A percentile compares a stretch with the other conserved stretches of the same genome.
phyloP scores from a whole-genome alignment of 2,329 filamentous ascomycete genomes.

The Westerdykella ornata region DNA sequence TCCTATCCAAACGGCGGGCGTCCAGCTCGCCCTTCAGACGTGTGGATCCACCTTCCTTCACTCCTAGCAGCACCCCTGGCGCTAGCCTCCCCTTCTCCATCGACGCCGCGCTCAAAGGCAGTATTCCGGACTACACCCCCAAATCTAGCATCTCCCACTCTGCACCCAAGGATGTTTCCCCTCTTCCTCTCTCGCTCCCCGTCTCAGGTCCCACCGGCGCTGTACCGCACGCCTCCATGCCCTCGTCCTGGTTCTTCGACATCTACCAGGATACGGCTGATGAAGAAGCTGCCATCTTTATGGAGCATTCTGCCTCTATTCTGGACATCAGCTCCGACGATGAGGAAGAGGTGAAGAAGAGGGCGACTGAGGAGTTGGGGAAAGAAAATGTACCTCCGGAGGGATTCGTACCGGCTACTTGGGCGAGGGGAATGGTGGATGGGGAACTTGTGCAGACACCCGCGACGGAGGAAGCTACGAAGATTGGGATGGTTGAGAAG shows the following conservation, averaged over 20 bases:
- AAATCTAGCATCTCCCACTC: slow-evolving; percentile 33
- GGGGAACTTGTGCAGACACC: slow-evolving; percentile 6
- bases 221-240: slow-evolving; percentile 46
- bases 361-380: slow-evolving; percentile 54
- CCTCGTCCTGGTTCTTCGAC: slow-evolving; percentile 74
- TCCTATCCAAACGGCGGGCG: slow-evolving; percentile 62
- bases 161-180: slow-evolving; percentile 34
- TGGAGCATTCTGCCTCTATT: slow-evolving; percentile 81
- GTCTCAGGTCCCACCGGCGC: background rate
- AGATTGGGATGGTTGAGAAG: slow-evolving; percentile 24
- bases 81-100: slow-evolving; percentile 64
- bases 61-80: slow-evolving; percentile 38
- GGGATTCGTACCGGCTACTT: slow-evolving; percentile 26
- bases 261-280: slow-evolving; percentile 90
- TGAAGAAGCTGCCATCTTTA: slow-evolving; percentile 83
- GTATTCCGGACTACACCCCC: slow-evolving; percentile 56
- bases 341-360: slow-evolving; percentile 55
- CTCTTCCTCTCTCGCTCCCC: slow-evolving; percentile 5
- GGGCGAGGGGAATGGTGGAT: slow-evolving; percentile 8
- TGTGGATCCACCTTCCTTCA: slow-evolving; percentile 62
- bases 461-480: slow-evolving; percentile 2
- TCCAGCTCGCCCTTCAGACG: slow-evolving; percentile 57
- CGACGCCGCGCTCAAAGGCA: slow-evolving; percentile 73
- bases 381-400: slow-evolving; percentile 90
- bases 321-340: slow-evolving; percentile 90